These are phyloP conservation scores for Macrocybe gigantea DNA, from an alignment of 768 basidiomycete genomes.

Conservation along the genomic window DNA sequence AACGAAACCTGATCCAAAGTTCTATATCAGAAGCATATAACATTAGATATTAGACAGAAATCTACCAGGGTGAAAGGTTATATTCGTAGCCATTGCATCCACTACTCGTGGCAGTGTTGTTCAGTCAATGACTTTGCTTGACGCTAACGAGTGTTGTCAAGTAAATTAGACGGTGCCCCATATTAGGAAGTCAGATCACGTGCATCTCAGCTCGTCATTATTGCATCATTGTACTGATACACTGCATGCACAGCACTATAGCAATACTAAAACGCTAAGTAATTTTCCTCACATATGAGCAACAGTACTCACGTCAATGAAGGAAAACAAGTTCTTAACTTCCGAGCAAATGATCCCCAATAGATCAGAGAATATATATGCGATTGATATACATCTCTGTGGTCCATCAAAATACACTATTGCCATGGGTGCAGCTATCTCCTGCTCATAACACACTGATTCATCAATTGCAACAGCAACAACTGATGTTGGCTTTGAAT, in stretches of 20 bases:
- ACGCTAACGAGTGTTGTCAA: not conserved
- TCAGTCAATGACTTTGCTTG: not conserved
- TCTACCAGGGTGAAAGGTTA: slow-evolving; percentile 43
- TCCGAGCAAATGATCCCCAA: too few species aligned
- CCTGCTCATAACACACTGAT: slow-evolving; percentile 31
- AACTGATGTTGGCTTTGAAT: slow-evolving; percentile 18
- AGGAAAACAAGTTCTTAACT: too few species aligned
- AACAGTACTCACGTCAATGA: too few species aligned
- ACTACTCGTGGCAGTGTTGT: not conserved
- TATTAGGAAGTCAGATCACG: too few species aligned
- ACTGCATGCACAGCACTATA: too few species aligned
- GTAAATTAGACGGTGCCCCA: too few species aligned
- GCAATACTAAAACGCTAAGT: too few species aligned
- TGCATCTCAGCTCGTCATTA: too few species aligned
- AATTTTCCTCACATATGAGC: too few species aligned
- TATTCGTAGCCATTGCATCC: slow-evolving; percentile 39
- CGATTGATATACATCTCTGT: slow-evolving; percentile 29
- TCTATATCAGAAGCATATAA: slow-evolving; percentile 1
- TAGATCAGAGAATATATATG: slow-evolving; percentile 30
- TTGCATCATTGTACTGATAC: too few species aligned
- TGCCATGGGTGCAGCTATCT: slow-evolving; percentile 30
- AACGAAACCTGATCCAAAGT: slow-evolving; percentile 60
- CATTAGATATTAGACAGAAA: not conserved
- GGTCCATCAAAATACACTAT: slow-evolving; percentile 38
- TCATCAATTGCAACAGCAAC: slow-evolving; percentile 22